Evolutionary conservation across 1,284 basidiomycete species (phyloP).

Genomic region (Hymenochaete sp.): DNA sequence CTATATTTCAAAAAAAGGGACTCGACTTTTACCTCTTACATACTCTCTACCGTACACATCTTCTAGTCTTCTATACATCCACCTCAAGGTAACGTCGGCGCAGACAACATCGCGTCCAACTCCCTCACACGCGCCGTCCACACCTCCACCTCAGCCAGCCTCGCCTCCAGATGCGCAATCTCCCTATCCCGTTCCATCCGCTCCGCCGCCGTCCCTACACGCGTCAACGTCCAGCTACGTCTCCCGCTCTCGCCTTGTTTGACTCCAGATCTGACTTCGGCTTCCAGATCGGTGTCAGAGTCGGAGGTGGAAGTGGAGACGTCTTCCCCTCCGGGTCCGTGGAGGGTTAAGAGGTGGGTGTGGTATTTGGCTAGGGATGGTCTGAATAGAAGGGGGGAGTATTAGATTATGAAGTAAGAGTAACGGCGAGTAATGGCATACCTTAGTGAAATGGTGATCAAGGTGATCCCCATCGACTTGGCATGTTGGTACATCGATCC

Average conservation of each 20-base stretch:
- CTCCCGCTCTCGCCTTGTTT: slow-evolving; percentile 57
- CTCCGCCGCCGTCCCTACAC: slow-evolving; percentile 64
- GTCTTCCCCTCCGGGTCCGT: too few species aligned
- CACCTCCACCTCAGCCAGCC: slow-evolving; percentile 54
- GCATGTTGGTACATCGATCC: slow-evolving; percentile 93
- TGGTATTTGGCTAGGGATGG: slow-evolving; percentile 81
- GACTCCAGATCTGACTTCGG: slow-evolving; percentile 14
- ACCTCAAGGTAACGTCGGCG: slow-evolving; percentile 2
- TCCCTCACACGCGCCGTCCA: slow-evolving; percentile 59
- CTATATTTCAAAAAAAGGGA: too few species aligned
- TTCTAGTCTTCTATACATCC: too few species aligned
- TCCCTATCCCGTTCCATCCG: slow-evolving; percentile 66
- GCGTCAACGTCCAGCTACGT: slow-evolving; percentile 61
- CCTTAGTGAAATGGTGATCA: slow-evolving; percentile 86
- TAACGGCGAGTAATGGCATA: slow-evolving; percentile 26
- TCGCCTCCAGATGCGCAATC: slow-evolving; percentile 57
- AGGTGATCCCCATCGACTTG: slow-evolving; percentile 85
- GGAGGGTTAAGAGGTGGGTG: slow-evolving; percentile 67
- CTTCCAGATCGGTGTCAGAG: too few species aligned
- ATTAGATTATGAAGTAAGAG: not conserved
- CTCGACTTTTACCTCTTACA: too few species aligned
- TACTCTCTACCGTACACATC: too few species aligned
- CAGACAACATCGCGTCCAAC: slow-evolving; percentile 40
- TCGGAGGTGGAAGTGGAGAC: too few species aligned
- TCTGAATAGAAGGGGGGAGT: slow-evolving; percentile 28